These are phyloP conservation scores for Nematocida sp. DNA, from an alignment of 371 early-diverging fungal genomes.

Conservation along the genomic window DNA sequence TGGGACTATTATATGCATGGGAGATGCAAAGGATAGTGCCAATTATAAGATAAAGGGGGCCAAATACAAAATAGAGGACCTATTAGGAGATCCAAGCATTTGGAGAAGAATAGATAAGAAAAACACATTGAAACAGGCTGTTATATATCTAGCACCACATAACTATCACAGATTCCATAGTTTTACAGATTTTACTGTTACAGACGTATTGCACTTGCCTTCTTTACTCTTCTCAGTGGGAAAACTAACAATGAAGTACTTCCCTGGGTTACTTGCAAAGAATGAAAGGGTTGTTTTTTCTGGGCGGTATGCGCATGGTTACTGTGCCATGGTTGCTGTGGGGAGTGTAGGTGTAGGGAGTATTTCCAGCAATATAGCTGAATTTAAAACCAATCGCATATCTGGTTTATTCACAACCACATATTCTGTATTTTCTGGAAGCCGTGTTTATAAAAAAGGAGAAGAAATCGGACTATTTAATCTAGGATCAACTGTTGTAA, in stretches of 20 bases:
- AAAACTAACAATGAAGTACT: conserved; percentile 28
- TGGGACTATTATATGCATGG: conserved; percentile 23
- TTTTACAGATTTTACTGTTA: conserved; percentile 12
- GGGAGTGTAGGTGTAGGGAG: conserved; percentile 52
- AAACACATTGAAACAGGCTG: background rate
- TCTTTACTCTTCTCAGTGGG: conserved; percentile 43
- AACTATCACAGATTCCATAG: conserved; percentile 52
- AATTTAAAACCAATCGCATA: conserved; percentile 18
- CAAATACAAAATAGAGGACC: conserved; percentile 33
- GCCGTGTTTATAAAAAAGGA: conserved; percentile 8
- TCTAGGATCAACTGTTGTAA: conserved; percentile 45
- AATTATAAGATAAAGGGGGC: conserved; percentile 18
- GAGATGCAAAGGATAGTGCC: background rate
- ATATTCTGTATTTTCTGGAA: background rate
- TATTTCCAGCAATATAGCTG: conserved; percentile 9
- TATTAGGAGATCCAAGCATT: conserved; percentile 1
- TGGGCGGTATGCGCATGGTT: conserved; percentile 3
- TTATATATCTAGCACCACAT: conserved; percentile 39
- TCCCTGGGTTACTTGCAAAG: conserved; percentile 36
- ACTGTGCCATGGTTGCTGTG: conserved; percentile 29
- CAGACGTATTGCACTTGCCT: conserved; percentile 19
- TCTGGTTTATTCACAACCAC: background rate
- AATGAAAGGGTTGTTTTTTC: conserved; percentile 42
- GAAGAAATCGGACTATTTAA: conserved; percentile 37
- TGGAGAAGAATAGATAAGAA: background rate